Base-by-base conservation (phyloP, 805 yeast genomes). In the Pichia insulana region DNA sequence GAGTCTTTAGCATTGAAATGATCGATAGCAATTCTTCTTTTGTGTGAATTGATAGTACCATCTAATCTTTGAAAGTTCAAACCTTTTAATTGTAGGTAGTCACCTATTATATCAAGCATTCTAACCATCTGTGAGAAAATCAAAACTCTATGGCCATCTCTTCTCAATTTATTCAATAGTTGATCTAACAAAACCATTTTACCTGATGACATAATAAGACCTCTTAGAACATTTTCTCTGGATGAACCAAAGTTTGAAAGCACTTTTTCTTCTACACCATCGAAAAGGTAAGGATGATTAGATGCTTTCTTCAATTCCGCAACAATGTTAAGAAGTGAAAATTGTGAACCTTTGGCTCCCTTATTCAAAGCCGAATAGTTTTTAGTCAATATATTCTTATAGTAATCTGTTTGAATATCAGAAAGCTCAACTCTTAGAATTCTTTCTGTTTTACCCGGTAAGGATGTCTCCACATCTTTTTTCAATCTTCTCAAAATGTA, bases 101-200 rank as follows among this genome's bases (percentile, higher is more conserved):
- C 99, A 26, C 97, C 97, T 49, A 92, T 66, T 33, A 92, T 92
- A 59, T 92, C 98, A 50, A 92, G 71, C 75, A 92, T 88, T 53
- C 96, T 71, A 22, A 92, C 99, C 99, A 92, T 92, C 61, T 92
- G 99, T 15, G 94, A 81, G 63, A 92, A 92, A 47, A 92, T 89
- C 43, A 92, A 70, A 3, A 92, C 98, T 49, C 99, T 73, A 58
- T 92, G 99, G 3, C 97, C 97, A 63, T 92, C 99, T 57, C 84
- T 83, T 48, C 79, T 76, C 57, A 92, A 70, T 49, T 95, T 73
- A 4, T 86, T 83, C 46, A 92, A 71, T 32, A 92, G 68, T 61
- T 92, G 89, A 64, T 92, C 99, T 40, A 92, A 68, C 37, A 92
- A 70, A 7, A 92, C 99, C 98, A 92, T 92, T 59, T 92, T 92